Evolutionary conservation across 139 green algal species (phyloP), one percentile per base, ranked within the genome.

Genomic region (Closterium sp.): DNA sequence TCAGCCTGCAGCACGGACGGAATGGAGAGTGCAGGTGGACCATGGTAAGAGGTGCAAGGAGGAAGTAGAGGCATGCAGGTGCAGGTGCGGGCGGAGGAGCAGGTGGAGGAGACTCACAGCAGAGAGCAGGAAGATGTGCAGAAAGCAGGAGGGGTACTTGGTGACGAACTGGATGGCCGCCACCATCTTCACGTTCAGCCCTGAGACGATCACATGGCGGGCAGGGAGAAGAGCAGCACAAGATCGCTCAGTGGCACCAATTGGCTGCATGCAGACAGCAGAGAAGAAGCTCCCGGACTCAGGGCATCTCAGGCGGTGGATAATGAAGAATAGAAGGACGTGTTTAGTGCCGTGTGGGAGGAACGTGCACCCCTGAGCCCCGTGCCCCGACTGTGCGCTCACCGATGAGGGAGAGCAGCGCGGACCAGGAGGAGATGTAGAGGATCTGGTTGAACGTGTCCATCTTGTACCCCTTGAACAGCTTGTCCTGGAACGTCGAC

Each of bases 391-490:
- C n/a, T n/a, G n/a, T n/a, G n/a, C n/a, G n/a, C 69, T 87, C 33
- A 93, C 91, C 89, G 8, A 92, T 30, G n/a, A 87, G 38, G 81
- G 90, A 93, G 31, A 94, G 31, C 19, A 76, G 84, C 0, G 96
- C 95, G 3, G 95, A 97, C 92, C 95, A 97, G 66, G 94, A n/a
- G 34, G 95, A 96, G 6, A 98, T 95, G 92, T 96, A 98, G 21
- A 98, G 94, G 87, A 97, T 97, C 93, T 99, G 94, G 84, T 95
- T 95, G 84, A 94, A 95, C 33, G 96, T 98, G 32, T 96, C 97
- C 98, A 99, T 99, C 31, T 97, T 92, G 93, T 97, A 98, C 35
- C 98, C 98, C 90, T 95, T 97, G 94, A 99, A 99, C 64, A 99
- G 96, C 89, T 96, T 96, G 93, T 98, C 97, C 95, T 99, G 97